Conservation (phyloP, 73 alveolate species). For the Symbiodinium pilosum region DNA sequence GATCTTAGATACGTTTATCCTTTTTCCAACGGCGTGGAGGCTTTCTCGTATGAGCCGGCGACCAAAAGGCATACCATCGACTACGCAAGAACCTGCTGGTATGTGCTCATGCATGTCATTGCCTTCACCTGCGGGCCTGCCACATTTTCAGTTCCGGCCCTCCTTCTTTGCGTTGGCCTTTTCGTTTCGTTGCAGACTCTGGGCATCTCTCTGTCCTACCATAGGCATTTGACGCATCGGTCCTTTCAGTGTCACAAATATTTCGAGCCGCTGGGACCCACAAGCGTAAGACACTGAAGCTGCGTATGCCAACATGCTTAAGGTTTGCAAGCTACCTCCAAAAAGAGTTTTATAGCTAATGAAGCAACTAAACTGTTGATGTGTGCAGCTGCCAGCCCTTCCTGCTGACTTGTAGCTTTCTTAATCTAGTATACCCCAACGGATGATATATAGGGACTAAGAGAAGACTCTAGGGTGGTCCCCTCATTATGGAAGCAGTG, state of each 20-base stretch:
- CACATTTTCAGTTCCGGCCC: slow-evolving; percentile 33
- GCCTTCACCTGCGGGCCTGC: slow-evolving; percentile 49
- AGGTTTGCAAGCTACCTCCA: too few relatives aligned
- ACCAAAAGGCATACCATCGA: slow-evolving; percentile 20
- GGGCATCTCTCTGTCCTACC: slow-evolving; percentile 61
- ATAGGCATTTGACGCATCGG: slow-evolving; percentile 63
- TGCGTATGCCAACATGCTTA: too few relatives aligned
- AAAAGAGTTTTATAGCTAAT: too few relatives aligned
- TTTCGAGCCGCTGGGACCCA: slow-evolving; percentile 28
- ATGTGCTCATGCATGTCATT: slow-evolving; percentile 24
- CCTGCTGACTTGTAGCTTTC: too few relatives aligned
- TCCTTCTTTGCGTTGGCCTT: background rate
- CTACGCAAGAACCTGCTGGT: slow-evolving; percentile 16
- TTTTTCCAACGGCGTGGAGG: slow-evolving; percentile 9
- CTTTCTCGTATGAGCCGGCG: slow-evolving; percentile 39
- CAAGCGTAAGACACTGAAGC: background rate
- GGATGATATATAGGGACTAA: too few relatives aligned
- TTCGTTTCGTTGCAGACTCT: slow-evolving; percentile 34
- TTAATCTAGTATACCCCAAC: too few relatives aligned
- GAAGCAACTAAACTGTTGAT: too few relatives aligned
- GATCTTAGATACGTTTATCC: slow-evolving; percentile 4
- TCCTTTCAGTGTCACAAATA: slow-evolving; percentile 62
- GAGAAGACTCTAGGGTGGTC: too few relatives aligned
- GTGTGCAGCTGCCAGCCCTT: too few relatives aligned
- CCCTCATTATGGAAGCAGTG: too few relatives aligned